Base-by-base conservation (phyloP, 495 filamentous ascomycete species). In the Aspergillus bridgeri region DNA sequence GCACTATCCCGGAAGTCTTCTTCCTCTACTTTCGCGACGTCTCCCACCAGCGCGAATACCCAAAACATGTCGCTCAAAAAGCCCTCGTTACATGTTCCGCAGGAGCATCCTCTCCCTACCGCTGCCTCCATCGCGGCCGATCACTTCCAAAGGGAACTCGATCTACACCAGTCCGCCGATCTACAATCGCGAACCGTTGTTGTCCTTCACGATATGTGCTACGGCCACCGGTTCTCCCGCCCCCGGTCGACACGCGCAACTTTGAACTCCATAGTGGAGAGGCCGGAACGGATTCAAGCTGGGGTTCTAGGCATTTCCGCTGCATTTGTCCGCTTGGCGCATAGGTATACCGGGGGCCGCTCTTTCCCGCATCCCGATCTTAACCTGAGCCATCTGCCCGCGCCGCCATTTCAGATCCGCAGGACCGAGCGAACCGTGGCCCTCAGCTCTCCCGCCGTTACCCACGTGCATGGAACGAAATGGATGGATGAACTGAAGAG, bases 401-500 rank as follows among this genome's bases (percentile, higher is more conserved):
- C 71, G 21, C 79, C 88, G n/a, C 91, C 92, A 0, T 97, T 97
- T 63, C 83, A 82, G 50, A 92, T 96, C 48, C 81, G 84, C 43
- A 91, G 89, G 72, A 92, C 90, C 1, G 69, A 74, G 8, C 81
- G 92, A 3, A 77, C 75, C 3, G 60, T 94, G 15, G 62, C 86
- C 11, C 73, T 96, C 2, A 81, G 74, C 6, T 88, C 90, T 4
- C 78, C 81, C 5, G 82, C 83, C 17, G 89, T 95, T 7, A 89
- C 86, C 6, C 86, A 89, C 68, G 89, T 96, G 0, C 92, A 97
- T 74, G 92, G 92, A 2, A 75, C 66, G 2, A 84, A 88, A 56
- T 96, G 91, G 92, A 96, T 97, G 92, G 83, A 89, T 38, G 94
- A 97, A 65, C 71, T 98, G 48, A 89, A 86, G 71, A 69, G 75